Conservation (phyloP, 2,329 filamentous ascomycete species). For the Xylariaceae sp. region DNA sequence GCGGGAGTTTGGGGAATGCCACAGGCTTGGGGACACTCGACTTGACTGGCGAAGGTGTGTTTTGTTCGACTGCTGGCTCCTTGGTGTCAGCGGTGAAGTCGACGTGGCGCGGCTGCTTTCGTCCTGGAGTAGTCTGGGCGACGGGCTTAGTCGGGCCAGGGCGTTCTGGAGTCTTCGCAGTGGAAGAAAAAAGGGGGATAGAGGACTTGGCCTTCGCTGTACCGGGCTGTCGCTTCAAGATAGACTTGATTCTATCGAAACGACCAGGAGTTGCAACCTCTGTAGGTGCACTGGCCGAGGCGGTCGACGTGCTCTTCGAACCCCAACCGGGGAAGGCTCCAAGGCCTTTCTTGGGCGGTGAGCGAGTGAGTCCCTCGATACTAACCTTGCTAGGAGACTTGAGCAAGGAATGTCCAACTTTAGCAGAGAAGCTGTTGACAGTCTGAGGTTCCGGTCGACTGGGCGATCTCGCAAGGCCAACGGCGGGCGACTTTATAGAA, state of each 20-base stretch:
- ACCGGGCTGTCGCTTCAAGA: slow-evolving; percentile 43
- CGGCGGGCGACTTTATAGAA: slow-evolving; percentile 50
- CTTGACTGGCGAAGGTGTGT: slow-evolving; percentile 55
- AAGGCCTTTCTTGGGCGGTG: slow-evolving; percentile 29
- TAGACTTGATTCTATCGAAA: slow-evolving; percentile 54
- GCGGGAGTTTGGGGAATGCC: slow-evolving; percentile 33
- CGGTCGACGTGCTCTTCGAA: slow-evolving; percentile 42
- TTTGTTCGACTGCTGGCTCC: slow-evolving; percentile 39
- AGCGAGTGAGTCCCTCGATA: slow-evolving; percentile 32
- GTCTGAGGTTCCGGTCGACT: slow-evolving; percentile 43
- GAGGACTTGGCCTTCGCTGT: slow-evolving; percentile 41
- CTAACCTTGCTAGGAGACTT: slow-evolving; percentile 40
- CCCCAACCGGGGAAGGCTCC: slow-evolving; percentile 44
- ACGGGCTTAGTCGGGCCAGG: slow-evolving; percentile 39
- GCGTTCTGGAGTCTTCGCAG: slow-evolving; percentile 45
- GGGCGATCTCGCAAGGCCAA: slow-evolving; percentile 50
- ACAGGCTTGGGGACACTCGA: slow-evolving; percentile 42
- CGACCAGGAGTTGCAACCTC: slow-evolving; percentile 44
- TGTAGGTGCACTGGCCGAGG: slow-evolving; percentile 32
- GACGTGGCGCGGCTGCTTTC: slow-evolving; percentile 65
- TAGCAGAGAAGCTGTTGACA: slow-evolving; percentile 43
- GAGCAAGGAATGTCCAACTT: slow-evolving; percentile 35
- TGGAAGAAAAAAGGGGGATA: slow-evolving; percentile 41
- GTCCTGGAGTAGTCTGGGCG: slow-evolving; percentile 60
- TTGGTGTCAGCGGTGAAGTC: slow-evolving; percentile 72